Base-by-base conservation (phyloP, 345 rosid genomes). In the Erysimum cheiranthoides region DNA sequence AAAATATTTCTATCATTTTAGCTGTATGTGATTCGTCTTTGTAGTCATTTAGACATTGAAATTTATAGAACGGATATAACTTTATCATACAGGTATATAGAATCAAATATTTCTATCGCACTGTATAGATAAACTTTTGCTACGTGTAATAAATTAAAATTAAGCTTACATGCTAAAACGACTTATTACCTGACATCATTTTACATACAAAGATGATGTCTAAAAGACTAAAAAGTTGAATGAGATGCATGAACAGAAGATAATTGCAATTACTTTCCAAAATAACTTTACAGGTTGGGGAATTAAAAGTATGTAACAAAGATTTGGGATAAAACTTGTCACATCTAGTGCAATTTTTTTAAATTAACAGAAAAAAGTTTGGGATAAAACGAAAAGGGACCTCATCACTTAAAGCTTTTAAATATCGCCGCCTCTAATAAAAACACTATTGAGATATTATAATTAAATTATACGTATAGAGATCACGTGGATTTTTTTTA, bases 401-500 rank as follows among this genome's bases (percentile, higher is more conserved):
- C 65, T 73, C 12, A 65, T 65, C 51, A 66, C 72, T 56, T 73
- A 25, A 49, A 68, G 45, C 40, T 69, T 61, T 52, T 10, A 17
- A 17, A 18, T 27, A 42, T 40, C 14, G 75, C 80, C 75, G 75
- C 75, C 75, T 51, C 75, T 61, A 34, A 54, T 42, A 13, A 50
- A 17, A 25, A 34, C 36, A 70, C 6, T 36, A 31, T 68, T 11
- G 40, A 62, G 75, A 61, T 75, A 68, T 68, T 34, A 42, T 54
- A 18, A 11, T n/a, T 16, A n/a, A n/a, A n/a, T 16, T 30, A 42
- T 28, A 18, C 53, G 66, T 53, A 56, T 56, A 76, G 14, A 62
- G 52, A 62, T 76, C 80, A 70, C 71, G 80, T 77, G 76, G 71
- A 63, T 17, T 61, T 17, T n/a, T n/a, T 32, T 32, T 76, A 43